Conservation (phyloP, 108 stramenopile species). For the Poteriospumella lacustris region DNA sequence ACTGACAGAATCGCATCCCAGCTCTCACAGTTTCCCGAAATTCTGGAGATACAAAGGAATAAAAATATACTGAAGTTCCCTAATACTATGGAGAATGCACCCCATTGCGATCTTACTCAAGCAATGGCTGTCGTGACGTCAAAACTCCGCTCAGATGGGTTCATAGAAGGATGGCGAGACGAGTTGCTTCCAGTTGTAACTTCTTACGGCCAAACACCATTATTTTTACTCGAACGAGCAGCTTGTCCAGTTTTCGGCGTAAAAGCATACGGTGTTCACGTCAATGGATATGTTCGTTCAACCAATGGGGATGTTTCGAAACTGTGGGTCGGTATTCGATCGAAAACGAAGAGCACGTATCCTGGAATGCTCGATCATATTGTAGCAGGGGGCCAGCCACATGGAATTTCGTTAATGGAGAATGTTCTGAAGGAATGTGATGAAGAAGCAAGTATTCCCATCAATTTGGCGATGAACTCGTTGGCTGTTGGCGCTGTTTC, state of each 20-base stretch:
- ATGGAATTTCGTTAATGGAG: conserved; percentile 67
- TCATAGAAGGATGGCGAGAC: conserved; percentile 36
- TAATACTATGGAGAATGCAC: too few relatives aligned
- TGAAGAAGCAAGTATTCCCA: conserved; percentile 77
- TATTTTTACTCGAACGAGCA: conserved; percentile 70
- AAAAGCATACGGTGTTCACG: conserved; percentile 66
- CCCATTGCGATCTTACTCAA: too few relatives aligned
- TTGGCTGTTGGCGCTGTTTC: conserved; percentile 65
- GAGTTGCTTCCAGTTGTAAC: conserved; percentile 31
- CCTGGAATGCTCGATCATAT: conserved; percentile 82
- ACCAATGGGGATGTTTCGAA: conserved; percentile 29
- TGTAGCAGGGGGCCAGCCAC: conserved; percentile 77
- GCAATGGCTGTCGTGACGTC: neutral
- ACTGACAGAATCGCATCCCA: too few relatives aligned
- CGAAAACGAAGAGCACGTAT: conserved; percentile 68
- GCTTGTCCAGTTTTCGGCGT: conserved; percentile 65
- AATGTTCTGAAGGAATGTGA: conserved; percentile 78
- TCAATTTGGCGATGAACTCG: conserved; percentile 50
- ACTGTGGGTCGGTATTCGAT: conserved; percentile 80
- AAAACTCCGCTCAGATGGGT: neutral
- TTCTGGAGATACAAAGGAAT: too few relatives aligned
- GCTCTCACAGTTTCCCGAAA: too few relatives aligned
- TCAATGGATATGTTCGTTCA: conserved; percentile 64
- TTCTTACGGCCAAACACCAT: conserved; percentile 10
- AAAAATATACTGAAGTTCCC: too few relatives aligned